Base-by-base conservation (phyloP, 2,329 filamentous ascomycete genomes). In the Botryotinia narcissicola region DNA sequence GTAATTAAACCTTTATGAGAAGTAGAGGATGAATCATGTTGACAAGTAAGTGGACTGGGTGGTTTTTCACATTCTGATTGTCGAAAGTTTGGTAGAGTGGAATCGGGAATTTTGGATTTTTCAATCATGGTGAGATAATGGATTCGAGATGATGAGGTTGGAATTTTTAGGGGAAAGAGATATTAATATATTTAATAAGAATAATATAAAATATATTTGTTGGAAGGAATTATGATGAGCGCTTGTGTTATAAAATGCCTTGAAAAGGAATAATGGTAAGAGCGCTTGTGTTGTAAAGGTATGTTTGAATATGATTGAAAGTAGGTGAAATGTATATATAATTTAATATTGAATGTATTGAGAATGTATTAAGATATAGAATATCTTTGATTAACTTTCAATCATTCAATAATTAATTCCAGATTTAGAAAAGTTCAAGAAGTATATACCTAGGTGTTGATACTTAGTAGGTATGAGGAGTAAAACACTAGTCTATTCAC, bases 41-140 rank as follows among this genome's bases (percentile, higher is more conserved):
- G 35, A 32, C 3, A 29, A 18, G 18, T 8, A 32, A 48, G 25
- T 10, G 35, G 48, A 22, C 25, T 25, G 9, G 48, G 35, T 22
- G 61, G 70, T 68, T 67, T 67, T 10, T 67, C 62, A 18, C 14
- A 37, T 59, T 72, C 62, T 22, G 32, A 59, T 35, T 32, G 40
- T 32, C 18, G 37, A 29, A 59, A 35, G 16, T 35, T 35, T 1
- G 54, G 32, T 25, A 42, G 59, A 20, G 22, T 4, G 35, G 8
- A 40, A 10, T 68, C 18, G 37, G 51, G 32, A n/a, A 29, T 1
- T 57, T 68, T 42, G 25, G 35, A 57, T 54, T n/a, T 25, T 29
- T 68, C 46, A 46, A 68, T 68, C 18, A 18, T 68, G 0, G 22
- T 22, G 4, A 29, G 25, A 18, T 20, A 35, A 32, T 54, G 46